A percentile compares a stretch with the other conserved stretches of the same genome.
Evolutionary conservation across 768 basidiomycete genomes (phyloP).

Genomic region (Lepiota brunneoincarnata): DNA sequence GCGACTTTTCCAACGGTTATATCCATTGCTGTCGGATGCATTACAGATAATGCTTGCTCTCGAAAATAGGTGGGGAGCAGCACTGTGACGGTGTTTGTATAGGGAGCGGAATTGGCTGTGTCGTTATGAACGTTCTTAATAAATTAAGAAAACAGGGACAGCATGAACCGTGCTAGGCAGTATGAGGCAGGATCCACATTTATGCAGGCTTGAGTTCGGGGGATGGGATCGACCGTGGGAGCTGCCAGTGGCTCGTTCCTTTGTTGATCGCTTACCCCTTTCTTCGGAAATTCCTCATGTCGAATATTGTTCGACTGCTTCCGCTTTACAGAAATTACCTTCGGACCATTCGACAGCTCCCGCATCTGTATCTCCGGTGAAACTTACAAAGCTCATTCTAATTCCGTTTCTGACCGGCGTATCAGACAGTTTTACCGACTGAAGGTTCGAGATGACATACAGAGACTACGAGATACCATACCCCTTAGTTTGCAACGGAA

Average conservation of each 20-base stretch:
- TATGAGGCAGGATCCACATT: no score
- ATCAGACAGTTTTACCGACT: slow-evolving; percentile 63
- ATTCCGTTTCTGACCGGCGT: slow-evolving; percentile 8
- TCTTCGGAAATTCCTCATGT: slow-evolving; percentile 9
- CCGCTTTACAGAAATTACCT: slow-evolving; percentile 41
- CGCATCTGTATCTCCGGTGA: slow-evolving; percentile 43
- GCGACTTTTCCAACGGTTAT: background rate
- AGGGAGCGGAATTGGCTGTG: background rate
- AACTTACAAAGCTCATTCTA: slow-evolving; percentile 2
- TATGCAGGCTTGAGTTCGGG: no score
- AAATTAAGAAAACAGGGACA: no score
- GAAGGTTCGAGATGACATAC: slow-evolving; percentile 56
- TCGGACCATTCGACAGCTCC: slow-evolving; percentile 38
- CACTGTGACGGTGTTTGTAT: background rate
- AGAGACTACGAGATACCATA: slow-evolving; percentile 38
- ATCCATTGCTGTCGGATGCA: background rate
- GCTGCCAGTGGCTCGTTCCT: no score
- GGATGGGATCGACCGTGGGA: no score
- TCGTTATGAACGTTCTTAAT: no score
- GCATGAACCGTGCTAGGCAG: no score
- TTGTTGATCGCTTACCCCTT: background rate
- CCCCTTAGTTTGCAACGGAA: slow-evolving; percentile 25
- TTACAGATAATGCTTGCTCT: background rate
- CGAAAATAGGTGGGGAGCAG: background rate
- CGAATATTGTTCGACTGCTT: slow-evolving; percentile 14